Percentiles rank a stretch among this genome's conserved stretches.
phyloP scores from a whole-genome alignment of 495 filamentous ascomycete genomes.

The Xylaria palmicola region DNA sequence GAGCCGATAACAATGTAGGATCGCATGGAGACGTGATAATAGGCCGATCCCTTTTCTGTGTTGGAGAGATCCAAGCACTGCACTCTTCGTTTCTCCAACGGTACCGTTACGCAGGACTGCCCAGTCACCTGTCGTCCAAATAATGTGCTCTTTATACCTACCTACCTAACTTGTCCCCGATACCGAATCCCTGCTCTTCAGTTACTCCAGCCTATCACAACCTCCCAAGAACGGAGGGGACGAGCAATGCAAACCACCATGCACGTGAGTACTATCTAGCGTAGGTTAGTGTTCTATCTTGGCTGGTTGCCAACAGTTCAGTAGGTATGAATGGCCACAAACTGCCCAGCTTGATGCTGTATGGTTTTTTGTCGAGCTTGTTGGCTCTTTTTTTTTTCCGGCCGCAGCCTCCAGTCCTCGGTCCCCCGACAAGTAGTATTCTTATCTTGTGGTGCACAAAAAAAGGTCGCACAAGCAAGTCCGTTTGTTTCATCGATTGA shows the following conservation, averaged over 20 bases:
- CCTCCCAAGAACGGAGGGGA: neutral
- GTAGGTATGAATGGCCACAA: neutral
- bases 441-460: neutral
- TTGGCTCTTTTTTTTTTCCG: too few species aligned
- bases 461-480: neutral
- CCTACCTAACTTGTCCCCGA: neutral
- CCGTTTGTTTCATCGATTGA: neutral
- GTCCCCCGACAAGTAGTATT: too few species aligned
- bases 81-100: neutral
- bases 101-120: neutral
- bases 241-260: neutral
- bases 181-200: neutral
- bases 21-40: neutral
- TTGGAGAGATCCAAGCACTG: too few species aligned
- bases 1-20: neutral
- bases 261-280: too few species aligned
- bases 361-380: too few species aligned
- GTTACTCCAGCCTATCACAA: neutral
- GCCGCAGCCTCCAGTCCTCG: too few species aligned
- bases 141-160: neutral
- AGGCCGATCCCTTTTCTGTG: neutral
- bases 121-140: constrained; percentile 1
- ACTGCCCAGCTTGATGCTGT: too few species aligned
- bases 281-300: too few species aligned
- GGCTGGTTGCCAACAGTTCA: neutral